A percentile compares a stretch with the other conserved stretches of the same genome.
Evolutionary conservation across 495 filamentous ascomycete genomes (phyloP).

Genomic region (Penicillium diatomitis): DNA sequence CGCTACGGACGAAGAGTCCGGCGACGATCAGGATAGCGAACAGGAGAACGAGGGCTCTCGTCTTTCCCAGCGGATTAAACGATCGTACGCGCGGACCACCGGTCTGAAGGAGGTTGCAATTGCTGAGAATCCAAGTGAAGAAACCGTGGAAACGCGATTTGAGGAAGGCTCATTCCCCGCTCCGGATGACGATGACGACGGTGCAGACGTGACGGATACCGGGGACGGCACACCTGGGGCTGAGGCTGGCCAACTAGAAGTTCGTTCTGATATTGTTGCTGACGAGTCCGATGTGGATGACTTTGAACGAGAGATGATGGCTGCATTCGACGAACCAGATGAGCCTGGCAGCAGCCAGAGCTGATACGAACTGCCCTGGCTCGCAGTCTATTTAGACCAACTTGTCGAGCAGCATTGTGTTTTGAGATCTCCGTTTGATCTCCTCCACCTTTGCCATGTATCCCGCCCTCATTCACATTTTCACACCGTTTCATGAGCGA

Average conservation of each 20-base stretch:
- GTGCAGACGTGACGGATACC: constrained; percentile 2
- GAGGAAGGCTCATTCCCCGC: background rate
- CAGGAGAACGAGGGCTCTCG: constrained; percentile 30
- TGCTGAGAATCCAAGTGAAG: constrained; percentile 20
- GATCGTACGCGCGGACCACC: constrained; percentile 38
- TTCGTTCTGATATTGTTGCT: background rate
- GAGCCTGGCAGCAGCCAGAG: constrained; percentile 25
- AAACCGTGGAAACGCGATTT: constrained; percentile 12
- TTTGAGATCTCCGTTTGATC: too few relatives aligned
- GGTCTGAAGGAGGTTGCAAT: constrained; percentile 39
- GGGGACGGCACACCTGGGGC: background rate
- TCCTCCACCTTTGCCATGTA: too few relatives aligned
- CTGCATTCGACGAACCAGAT: constrained; percentile 50
- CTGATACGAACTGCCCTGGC: background rate
- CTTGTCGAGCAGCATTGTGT: too few relatives aligned
- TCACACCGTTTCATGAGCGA: too few relatives aligned
- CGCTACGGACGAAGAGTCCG: constrained; percentile 23
- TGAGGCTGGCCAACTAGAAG: constrained; percentile 16
- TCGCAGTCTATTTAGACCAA: too few relatives aligned
- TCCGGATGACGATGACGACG: constrained; percentile 44
- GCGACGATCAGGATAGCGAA: constrained; percentile 23
- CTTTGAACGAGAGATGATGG: constrained; percentile 58
- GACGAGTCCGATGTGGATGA: constrained; percentile 40
- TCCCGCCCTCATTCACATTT: too few relatives aligned
- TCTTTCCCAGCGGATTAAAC: constrained; percentile 41